phyloP scores from a whole-genome alignment of 345 rosid species.

The Raphanus raphanistrum region DNA sequence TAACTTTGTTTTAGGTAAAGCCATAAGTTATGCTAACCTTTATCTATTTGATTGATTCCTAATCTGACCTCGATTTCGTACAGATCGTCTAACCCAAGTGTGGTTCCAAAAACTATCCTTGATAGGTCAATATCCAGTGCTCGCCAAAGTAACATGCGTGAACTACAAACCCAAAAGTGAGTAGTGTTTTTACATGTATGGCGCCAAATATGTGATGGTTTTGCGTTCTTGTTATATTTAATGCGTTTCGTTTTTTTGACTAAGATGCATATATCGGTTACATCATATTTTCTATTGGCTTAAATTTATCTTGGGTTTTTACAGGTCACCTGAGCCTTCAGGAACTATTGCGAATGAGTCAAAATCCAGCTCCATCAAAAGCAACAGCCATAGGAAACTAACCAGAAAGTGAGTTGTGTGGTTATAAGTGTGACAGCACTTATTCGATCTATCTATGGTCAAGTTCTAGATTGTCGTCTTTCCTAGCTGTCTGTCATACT shows the following conservation, averaged over 20 bases:
- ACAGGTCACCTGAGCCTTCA: slow-evolving; percentile 55
- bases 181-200: slow-evolving; percentile 10
- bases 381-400: slow-evolving; percentile 61
- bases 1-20: background rate
- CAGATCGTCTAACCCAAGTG: slow-evolving; percentile 18
- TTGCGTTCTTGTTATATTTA: slow-evolving; percentile 6
- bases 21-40: background rate
- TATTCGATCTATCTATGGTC: slow-evolving; percentile 4
- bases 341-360: slow-evolving; percentile 39
- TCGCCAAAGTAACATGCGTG: slow-evolving; percentile 21
- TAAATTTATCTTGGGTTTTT: background rate
- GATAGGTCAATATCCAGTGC: slow-evolving; percentile 14
- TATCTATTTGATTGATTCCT: background rate
- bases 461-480: slow-evolving; percentile 1
- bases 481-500: background rate
- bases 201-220: background rate
- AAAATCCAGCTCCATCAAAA: slow-evolving; percentile 44
- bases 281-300: background rate
- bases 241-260: slow-evolving; percentile 2
- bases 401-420: slow-evolving; percentile 66
- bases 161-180: slow-evolving; percentile 27
- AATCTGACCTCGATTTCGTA: background rate
- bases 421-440: background rate
- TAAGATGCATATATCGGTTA: slow-evolving; percentile 11
- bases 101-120: slow-evolving; percentile 10